These are phyloP conservation scores for Mucor circinelloides DNA, from an alignment of 371 early-diverging fungal genomes.

Conservation along the genomic window DNA sequence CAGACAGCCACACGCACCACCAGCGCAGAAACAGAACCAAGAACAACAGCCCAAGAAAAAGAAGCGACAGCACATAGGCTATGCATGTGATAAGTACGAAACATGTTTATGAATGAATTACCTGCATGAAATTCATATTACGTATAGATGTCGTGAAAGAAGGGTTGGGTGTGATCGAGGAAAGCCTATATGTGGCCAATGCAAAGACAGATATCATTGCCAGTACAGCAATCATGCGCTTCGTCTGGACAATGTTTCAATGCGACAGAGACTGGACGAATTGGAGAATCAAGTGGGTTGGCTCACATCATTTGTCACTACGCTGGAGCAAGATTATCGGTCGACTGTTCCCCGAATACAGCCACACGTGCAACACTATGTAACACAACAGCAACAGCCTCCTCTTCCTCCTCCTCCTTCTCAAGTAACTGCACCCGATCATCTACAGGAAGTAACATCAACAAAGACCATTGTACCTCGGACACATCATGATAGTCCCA, in stretches of 20 bases:
- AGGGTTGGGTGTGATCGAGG: slow-evolving; percentile 39
- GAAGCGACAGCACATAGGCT: slow-evolving; percentile 36
- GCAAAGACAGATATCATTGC: slow-evolving; percentile 30
- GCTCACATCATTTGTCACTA: slow-evolving; percentile 10
- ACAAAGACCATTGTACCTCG: background rate
- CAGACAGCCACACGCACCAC: background rate
- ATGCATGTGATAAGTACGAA: slow-evolving; percentile 42
- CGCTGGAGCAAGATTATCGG: slow-evolving; percentile 20
- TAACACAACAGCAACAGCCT: slow-evolving; percentile 7
- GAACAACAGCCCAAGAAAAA: slow-evolving; percentile 20
- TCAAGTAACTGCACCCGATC: background rate
- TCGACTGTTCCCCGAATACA: slow-evolving; percentile 14
- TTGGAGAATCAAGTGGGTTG: slow-evolving; percentile 24
- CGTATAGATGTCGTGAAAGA: slow-evolving; percentile 37
- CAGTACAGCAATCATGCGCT: slow-evolving; percentile 32
- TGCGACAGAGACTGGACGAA: slow-evolving; percentile 30
- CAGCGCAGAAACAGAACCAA: background rate
- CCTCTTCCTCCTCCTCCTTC: background rate
- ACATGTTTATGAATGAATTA: background rate
- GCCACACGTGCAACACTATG: slow-evolving; percentile 10
- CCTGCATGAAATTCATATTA: background rate
- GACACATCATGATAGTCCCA: background rate
- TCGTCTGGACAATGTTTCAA: slow-evolving; percentile 26
- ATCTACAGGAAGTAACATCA: background rate
- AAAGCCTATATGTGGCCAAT: slow-evolving; percentile 37